Evolutionary conservation across 139 green algal species (phyloP).

Genomic region (Nannochloris sp.): DNA sequence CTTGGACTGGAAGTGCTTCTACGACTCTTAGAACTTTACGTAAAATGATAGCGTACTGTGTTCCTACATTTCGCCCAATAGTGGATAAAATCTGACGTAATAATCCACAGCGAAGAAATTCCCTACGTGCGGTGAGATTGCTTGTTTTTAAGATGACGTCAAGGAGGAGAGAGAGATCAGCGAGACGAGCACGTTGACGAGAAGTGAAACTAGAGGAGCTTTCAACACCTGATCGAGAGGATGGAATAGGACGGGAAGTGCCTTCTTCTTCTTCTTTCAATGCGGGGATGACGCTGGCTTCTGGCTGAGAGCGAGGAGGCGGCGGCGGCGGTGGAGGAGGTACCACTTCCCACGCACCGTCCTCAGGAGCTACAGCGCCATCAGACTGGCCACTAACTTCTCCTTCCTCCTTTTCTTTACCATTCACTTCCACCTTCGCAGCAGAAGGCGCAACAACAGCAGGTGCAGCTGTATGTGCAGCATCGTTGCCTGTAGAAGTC

Average conservation of each 20-base stretch:
- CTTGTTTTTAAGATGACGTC: conserved; percentile 72
- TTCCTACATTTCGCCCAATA: conserved; percentile 31
- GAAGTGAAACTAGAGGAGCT: conserved; percentile 29
- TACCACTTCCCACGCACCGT: not conserved
- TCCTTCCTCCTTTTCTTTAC: not conserved
- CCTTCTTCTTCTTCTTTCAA: not conserved
- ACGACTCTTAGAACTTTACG: conserved; percentile 50
- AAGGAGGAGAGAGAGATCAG: conserved; percentile 79
- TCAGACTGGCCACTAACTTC: not conserved
- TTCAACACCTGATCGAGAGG: not conserved
- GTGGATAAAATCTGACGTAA: conserved; percentile 64
- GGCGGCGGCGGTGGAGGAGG: not conserved
- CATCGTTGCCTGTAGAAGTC: not conserved
- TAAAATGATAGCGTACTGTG: conserved; percentile 56
- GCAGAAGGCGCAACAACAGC: not conserved
- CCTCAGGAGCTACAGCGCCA: not conserved
- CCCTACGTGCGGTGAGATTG: conserved; percentile 17
- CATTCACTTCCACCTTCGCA: not conserved
- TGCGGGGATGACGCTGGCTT: not conserved
- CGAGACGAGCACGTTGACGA: conserved; percentile 70
- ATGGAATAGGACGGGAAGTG: not conserved
- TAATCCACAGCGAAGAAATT: conserved; percentile 65
- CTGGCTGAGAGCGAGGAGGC: conserved; percentile 6
- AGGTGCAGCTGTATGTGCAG: not conserved
- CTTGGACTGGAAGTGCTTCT: conserved; percentile 57